phyloP scores from a whole-genome alignment of 1,284 basidiomycete species.

The Amylostereum areolatum region DNA sequence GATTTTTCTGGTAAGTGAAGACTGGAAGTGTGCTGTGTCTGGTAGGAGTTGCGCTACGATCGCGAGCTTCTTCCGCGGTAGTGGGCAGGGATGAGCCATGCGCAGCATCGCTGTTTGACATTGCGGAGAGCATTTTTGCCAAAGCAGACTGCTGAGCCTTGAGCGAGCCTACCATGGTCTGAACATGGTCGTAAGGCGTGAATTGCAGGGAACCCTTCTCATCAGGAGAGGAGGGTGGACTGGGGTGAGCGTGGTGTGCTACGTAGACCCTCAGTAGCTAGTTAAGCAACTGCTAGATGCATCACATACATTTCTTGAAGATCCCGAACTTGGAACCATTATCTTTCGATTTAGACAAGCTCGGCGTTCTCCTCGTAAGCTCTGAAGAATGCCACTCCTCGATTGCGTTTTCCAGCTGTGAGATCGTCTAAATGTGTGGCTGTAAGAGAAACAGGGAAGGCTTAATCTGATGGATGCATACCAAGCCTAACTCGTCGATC shows the following conservation, averaged over 20 bases:
- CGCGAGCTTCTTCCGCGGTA: constrained; percentile 45
- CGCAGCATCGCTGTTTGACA: constrained; percentile 30
- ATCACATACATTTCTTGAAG: not conserved
- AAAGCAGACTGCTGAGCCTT: constrained; percentile 55
- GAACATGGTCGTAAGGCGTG: constrained; percentile 33
- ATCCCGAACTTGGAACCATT: not conserved
- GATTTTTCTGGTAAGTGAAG: constrained; percentile 32
- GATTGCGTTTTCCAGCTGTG: constrained; percentile 37
- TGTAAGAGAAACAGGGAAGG: not conserved
- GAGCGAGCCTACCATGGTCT: constrained; percentile 42
- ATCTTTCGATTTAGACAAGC: constrained; percentile 28
- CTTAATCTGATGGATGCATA: constrained; percentile 25
- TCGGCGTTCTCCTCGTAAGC: constrained; percentile 24
- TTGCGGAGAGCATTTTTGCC: constrained; percentile 36
- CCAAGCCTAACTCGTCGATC: constrained; percentile 57
- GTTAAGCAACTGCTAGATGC: not conserved
- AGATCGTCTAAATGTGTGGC: constrained; percentile 31
- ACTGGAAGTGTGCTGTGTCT: constrained; percentile 22
- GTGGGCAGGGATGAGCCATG: constrained; percentile 38
- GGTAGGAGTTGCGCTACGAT: constrained; percentile 15
- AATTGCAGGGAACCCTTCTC: not conserved
- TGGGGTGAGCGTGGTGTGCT: constrained; percentile 6
- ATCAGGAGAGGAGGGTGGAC: not conserved
- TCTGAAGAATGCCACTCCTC: constrained; percentile 24
- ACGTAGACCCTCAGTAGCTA: not conserved